Conservation (phyloP, 2,329 filamentous ascomycete genomes). For the Metarhizium rileyi region DNA sequence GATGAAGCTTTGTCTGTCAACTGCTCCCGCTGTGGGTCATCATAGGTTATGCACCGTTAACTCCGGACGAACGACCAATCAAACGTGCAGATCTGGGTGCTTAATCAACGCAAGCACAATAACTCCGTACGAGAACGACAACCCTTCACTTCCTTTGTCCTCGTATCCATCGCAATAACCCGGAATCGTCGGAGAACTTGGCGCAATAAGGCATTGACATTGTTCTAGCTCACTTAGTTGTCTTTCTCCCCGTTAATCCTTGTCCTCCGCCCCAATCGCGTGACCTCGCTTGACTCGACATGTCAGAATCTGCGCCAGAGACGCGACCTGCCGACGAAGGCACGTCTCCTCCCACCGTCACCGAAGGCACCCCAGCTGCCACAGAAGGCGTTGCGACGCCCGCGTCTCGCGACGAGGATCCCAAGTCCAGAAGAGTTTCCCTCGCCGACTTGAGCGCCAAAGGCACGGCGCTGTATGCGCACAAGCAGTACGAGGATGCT, state of each 20-base stretch:
- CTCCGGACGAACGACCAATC: not conserved
- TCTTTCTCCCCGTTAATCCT: not conserved
- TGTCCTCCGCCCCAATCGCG: not conserved
- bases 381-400: constrained; percentile 12
- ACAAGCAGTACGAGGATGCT: constrained; percentile 80
- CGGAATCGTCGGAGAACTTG: not conserved
- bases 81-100: not conserved
- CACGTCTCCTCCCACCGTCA: constrained; percentile 1
- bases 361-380: constrained; percentile 8
- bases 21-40: not conserved
- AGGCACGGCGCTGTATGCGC: constrained; percentile 75
- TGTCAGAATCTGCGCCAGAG: constrained; percentile 14
- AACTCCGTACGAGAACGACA: not conserved
- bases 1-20: not conserved
- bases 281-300: constrained; percentile 5
- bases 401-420: constrained; percentile 30
- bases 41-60: not conserved
- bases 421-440: constrained; percentile 48
- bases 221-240: not conserved
- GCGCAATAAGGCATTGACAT: not conserved
- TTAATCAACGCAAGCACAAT: not conserved
- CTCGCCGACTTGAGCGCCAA: constrained; percentile 71
- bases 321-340: constrained; percentile 12
- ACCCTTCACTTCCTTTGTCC: not conserved
- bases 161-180: not conserved